Conservation (phyloP, 257 asterid species). For the Capsicum rhomboideum region DNA sequence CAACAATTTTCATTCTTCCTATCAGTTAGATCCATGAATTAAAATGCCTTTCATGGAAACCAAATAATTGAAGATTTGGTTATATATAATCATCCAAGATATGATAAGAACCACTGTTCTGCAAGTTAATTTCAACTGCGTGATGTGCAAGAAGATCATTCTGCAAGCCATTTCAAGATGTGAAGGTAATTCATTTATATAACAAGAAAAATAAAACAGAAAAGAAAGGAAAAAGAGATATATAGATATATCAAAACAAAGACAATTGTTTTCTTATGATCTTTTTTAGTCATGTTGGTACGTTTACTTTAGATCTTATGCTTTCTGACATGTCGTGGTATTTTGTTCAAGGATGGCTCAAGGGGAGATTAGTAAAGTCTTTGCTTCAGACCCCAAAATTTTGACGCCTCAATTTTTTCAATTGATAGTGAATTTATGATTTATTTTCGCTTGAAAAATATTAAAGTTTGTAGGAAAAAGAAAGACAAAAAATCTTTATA, state of each 20-base stretch:
- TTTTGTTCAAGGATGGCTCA: not conserved
- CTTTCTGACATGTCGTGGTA: not conserved
- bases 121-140: slow-evolving; percentile 2
- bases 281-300: not conserved
- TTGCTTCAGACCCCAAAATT: not conserved
- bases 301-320: not conserved
- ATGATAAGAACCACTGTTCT: not conserved
- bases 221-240: too few species aligned
- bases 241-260: too few species aligned
- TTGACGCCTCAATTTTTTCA: not conserved
- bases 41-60: not conserved
- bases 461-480: not conserved
- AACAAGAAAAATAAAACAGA: too few species aligned
- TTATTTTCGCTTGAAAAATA: not conserved
- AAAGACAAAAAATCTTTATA: not conserved
- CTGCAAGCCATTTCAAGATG: not conserved
- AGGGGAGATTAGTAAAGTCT: not conserved
- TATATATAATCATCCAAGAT: not conserved
- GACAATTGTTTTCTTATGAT: not conserved
- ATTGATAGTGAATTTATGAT: not conserved
- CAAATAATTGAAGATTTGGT: not conserved
- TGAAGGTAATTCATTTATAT: not conserved
- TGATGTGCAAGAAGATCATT: not conserved
- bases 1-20: not conserved
- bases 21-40: not conserved